phyloP scores from a whole-genome alignment of 257 asterid species.

The Ocimum tenuiflorum region DNA sequence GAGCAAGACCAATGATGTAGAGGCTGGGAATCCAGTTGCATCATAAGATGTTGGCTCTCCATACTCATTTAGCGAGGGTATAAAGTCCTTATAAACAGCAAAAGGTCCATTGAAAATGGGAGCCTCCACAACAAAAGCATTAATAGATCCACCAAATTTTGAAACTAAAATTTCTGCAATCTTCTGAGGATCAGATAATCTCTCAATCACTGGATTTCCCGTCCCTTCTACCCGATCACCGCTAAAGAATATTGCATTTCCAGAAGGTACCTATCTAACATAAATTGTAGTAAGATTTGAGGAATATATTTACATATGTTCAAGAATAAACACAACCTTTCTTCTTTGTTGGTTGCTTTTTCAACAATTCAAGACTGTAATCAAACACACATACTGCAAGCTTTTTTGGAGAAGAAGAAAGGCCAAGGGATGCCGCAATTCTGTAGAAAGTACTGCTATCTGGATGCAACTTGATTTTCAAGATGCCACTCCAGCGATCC shows the following conservation, averaged over 20 bases:
- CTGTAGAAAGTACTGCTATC: conserved; percentile 47
- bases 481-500: conserved; percentile 83
- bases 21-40: conserved; percentile 78
- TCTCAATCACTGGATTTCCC: conserved; percentile 74
- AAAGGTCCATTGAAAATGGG: conserved; percentile 73
- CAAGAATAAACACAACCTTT: not conserved
- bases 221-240: conserved; percentile 83
- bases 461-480: conserved; percentile 62
- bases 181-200: conserved; percentile 64
- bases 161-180: conserved; percentile 72
- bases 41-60: conserved; percentile 82
- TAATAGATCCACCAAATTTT: conserved; percentile 71
- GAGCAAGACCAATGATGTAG: conserved; percentile 59
- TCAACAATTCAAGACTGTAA: not conserved
- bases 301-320: not conserved
- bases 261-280: conserved; percentile 62
- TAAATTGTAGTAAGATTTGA: not conserved
- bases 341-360: not conserved
- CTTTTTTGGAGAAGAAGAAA: conserved; percentile 47
- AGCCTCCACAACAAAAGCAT: conserved; percentile 88
- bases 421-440: conserved; percentile 76
- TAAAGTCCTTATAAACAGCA: conserved; percentile 82
- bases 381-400: conserved; percentile 45
- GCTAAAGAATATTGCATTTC: conserved; percentile 74
- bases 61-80: conserved; percentile 57